Conservation (phyloP, 352 stramenopile genomes). For the Pythium sp. region DNA sequence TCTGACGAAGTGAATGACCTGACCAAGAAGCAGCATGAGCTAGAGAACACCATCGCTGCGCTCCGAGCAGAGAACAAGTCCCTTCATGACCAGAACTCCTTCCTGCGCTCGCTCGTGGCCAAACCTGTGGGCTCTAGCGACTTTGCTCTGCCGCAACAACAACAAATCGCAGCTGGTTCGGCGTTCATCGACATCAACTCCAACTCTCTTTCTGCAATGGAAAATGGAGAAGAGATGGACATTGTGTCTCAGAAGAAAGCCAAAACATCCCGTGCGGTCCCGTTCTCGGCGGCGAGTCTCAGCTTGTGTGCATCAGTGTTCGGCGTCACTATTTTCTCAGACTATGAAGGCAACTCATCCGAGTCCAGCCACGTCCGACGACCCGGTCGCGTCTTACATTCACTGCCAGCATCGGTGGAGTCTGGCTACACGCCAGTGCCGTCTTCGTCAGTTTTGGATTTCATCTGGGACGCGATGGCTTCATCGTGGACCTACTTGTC, state of each 20-base stretch:
- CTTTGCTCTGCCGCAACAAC: conserved; percentile 26
- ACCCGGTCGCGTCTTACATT: conserved; percentile 60
- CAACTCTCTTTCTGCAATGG: conserved; percentile 24
- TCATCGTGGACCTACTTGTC: conserved; percentile 52
- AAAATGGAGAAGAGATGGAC: conserved; percentile 24
- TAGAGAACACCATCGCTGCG: conserved; percentile 64
- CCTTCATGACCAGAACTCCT: conserved; percentile 72
- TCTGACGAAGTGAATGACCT: conserved; percentile 57
- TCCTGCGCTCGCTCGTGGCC: conserved; percentile 71
- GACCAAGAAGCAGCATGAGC: conserved; percentile 64
- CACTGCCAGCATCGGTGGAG: conserved; percentile 29
- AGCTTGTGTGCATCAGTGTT: conserved; percentile 74
- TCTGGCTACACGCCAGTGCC: conserved; percentile 34
- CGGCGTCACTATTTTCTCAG: conserved; percentile 66
- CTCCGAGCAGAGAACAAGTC: conserved; percentile 79
- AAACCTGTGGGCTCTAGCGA: conserved; percentile 11
- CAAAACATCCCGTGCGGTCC: conserved; percentile 33
- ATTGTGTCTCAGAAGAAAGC: conserved; percentile 35
- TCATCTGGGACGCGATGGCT: conserved; percentile 29
- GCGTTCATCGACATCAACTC: conserved; percentile 3
- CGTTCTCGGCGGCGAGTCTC: conserved; percentile 56
- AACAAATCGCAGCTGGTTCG: conserved; percentile 21
- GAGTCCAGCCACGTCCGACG: conserved; percentile 45
- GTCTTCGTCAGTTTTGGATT: conserved; percentile 29
- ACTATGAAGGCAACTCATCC: conserved; percentile 40